These are phyloP conservation scores for Teunomyces kruisii DNA, from an alignment of 805 yeast species.

Conservation along the genomic window DNA sequence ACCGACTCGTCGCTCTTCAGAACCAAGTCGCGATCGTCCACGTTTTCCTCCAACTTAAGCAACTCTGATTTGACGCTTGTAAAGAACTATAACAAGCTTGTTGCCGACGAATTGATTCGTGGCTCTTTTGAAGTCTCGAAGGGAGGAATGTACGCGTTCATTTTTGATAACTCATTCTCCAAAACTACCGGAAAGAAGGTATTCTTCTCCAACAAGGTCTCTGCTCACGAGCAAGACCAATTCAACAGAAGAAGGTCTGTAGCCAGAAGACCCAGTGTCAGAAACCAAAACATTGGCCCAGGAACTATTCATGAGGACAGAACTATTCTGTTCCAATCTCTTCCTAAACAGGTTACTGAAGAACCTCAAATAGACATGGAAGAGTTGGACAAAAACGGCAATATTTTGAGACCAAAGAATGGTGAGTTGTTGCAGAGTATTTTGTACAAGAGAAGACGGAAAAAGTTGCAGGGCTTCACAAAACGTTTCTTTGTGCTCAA, in stretches of 20 bases:
- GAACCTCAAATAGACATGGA: neutral
- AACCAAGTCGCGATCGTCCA: slow-evolving; percentile 35
- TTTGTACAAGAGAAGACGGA: slow-evolving; percentile 74
- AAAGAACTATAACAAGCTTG: slow-evolving; percentile 54
- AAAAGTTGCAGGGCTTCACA: slow-evolving; percentile 81
- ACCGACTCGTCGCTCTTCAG: slow-evolving; percentile 31
- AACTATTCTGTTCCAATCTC: neutral
- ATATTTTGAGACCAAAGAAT: slow-evolving; percentile 45
- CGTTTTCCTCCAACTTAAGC: slow-evolving; percentile 39
- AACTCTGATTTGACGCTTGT: slow-evolving; percentile 48
- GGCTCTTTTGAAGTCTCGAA: slow-evolving; percentile 59
- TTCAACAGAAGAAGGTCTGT: neutral
- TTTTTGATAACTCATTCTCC: slow-evolving; percentile 89
- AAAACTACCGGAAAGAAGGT: slow-evolving; percentile 82
- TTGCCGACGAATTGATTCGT: slow-evolving; percentile 58
- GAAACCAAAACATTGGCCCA: neutral
- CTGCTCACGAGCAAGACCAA: neutral
- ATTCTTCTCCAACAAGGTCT: slow-evolving; percentile 50
- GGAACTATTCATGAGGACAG: neutral
- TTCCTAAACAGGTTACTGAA: slow-evolving; percentile 8
- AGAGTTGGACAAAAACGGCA: slow-evolving; percentile 7
- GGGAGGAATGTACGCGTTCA: slow-evolving; percentile 80
- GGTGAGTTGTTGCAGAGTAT: slow-evolving; percentile 79
- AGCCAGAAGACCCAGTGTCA: neutral
- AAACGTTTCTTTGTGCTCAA: slow-evolving; percentile 84